Evolutionary conservation across 441 rosid species (phyloP), one percentile per base, ranked within the genome.

Genomic region (Erysimum cheiri): DNA sequence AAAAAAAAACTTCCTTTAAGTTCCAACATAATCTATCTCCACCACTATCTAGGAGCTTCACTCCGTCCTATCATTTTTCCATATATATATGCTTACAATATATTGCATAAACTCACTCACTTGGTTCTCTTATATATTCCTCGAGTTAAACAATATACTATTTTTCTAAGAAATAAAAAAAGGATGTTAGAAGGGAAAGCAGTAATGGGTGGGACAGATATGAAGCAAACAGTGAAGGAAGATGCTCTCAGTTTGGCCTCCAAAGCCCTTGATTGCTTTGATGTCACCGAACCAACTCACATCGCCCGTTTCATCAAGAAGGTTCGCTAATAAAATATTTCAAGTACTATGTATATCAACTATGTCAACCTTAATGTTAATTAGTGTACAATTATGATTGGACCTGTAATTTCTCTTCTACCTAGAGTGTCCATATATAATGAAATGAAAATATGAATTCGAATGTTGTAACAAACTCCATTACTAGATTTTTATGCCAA

Each of bases 131-230:
- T 24, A 37, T n/a, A 19, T 37, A 41, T 26, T 50, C 40, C 32
- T 50, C 54, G 13, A 60, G 67, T 19, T 24, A 53, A 35, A 12
- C 6, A 54, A 26, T n/a, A n/a, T 40, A 15, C 24, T 22, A 22
- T 13, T 47, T 41, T 57, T 64, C 3, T 17, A 41, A 41, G 26
- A 12, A 3, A 15, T 2, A 35, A 28, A 40, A 12, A 0, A 78
- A 59, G 26, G 62, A 90, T 92, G 96, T 72, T 90, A 63, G 95
- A 90, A 80, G 96, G 98, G 48, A 90, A 92, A 67, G 95, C 95
- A 52, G 80, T 90, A 29, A 48, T 92, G 52, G 84, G 89, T 9
- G 95, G 90, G 80, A 85, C 90, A 2, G 95, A 90, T 71, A 87
- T 92, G 98, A 82, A 81, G 24, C 85, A 83, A 53, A 75, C 86